Base-by-base conservation (phyloP, 192 early-diverging fungal genomes). In the Gryganskiella cystojenkinii region DNA sequence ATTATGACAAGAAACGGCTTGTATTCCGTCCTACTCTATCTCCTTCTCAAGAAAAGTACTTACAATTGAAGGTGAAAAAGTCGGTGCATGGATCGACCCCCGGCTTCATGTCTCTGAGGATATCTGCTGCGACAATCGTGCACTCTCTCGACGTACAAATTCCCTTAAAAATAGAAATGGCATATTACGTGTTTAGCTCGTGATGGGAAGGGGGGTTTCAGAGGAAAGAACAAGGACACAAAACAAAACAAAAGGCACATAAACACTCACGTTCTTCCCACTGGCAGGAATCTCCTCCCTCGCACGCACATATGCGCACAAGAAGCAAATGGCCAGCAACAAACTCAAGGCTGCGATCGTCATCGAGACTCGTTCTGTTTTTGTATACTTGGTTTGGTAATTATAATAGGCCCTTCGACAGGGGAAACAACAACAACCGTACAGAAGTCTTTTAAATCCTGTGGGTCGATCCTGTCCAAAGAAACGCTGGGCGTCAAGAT, bases 41-140 rank as follows among this genome's bases (percentile, higher is more conserved):
- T 30, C 57, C 30, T 22, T 3, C 24, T 25, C 42, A 49, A 14
- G 35, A 13, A 17, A 53, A 30, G 59, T n/a, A 49, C 50, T 76
- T 87, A 90, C 90, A 89, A 42, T 78, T 82, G 60, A 82, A 92
- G 53, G 86, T 80, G 64, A 86, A 92, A 80, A 92, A 92, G 69
- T 92, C 90, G 25, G 80, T 61, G 46, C 91, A 92, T 9, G 91
- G 90, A 75, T 92, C 87, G 0, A 80, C 81, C 31, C 68, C 64
- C 5, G 79, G 56, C 63, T 91, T 87, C 45, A 92, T 80, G 22
- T 84, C 83, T 8, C 54, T 40, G 14, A 91, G 68, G 55, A 92
- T 87, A 11, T 80, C 55, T 6, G 80, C 78, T 9, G 90, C 87
- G 0, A 82, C 80, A 4, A 83, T 64, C 3, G 87, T 80, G 71